Conservation (phyloP, 257 asterid species). For the Nyctanthes arbortristis region DNA sequence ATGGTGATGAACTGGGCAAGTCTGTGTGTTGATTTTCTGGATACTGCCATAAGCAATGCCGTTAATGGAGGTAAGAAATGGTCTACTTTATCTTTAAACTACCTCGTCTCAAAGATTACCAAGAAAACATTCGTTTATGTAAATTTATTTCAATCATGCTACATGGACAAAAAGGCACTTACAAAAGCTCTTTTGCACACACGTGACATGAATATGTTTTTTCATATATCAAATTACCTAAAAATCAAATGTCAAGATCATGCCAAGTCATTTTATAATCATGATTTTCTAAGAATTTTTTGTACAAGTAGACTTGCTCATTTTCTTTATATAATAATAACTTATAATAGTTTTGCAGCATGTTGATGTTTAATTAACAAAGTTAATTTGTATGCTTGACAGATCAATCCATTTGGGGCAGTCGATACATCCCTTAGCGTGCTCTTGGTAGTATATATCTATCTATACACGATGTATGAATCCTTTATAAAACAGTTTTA, state of each 20-base stretch:
- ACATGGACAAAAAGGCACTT: too few relatives aligned
- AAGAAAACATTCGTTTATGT: too few relatives aligned
- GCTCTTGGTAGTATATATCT: not conserved
- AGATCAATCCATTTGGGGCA: slow-evolving; percentile 51
- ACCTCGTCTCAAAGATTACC: not conserved
- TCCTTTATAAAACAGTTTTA: too few relatives aligned
- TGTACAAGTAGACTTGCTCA: not conserved
- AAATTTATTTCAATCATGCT: too few relatives aligned
- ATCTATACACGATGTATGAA: not conserved
- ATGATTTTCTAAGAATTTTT: too few relatives aligned
- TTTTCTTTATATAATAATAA: not conserved
- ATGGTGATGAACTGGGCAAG: slow-evolving; percentile 49
- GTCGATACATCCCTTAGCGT: slow-evolving; percentile 12
- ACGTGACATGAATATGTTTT: too few relatives aligned
- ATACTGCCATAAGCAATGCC: slow-evolving; percentile 26
- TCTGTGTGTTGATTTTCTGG: slow-evolving; percentile 42
- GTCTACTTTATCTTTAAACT: not conserved
- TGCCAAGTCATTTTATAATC: too few relatives aligned
- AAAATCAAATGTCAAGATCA: too few relatives aligned
- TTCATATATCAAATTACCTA: too few relatives aligned
- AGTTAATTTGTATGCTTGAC: not conserved
- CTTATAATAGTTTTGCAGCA: not conserved
- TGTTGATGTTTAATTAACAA: not conserved
- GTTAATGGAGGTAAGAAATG: slow-evolving; percentile 42
- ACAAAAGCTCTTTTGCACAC: too few relatives aligned